Evolutionary conservation across 2,329 filamentous ascomycete genomes (phyloP), one percentile per base, ranked within the genome.

Genomic region (Pyrenophora seminiperda): DNA sequence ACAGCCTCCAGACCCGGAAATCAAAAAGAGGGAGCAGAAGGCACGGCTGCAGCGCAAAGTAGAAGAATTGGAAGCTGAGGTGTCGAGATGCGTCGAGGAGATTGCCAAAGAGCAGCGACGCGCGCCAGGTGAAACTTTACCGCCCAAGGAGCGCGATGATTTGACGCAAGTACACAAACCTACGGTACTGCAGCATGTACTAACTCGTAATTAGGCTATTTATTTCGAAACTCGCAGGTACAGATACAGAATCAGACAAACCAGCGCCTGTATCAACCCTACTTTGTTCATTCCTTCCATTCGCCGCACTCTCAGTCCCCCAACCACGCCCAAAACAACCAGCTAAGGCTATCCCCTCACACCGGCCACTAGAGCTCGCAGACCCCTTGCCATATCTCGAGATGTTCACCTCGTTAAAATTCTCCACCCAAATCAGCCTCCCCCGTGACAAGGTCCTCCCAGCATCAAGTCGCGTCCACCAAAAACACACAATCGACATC

Each of bases 321-420:
- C 54, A 56, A 15, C 48, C 76, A 62, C 58, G 53, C 6, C 50
- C 39, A 9, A 56, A 59, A 24, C 38, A 42, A 36, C 15, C 71
- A 5, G 63, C 68, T 20, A 73, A 71, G n/a, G 74, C 76, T 2
- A 68, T 81, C 0, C 75, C 80, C 6, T 89, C 87, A 1, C 89
- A 92, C 63, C 81, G 84, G 1, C 78, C 78, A 1, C 78, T 91
- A 73, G 79, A 82, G 1, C 78, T 87, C 1, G 76, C 80, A 0
- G 83, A 91, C 52, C 83, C 88, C 41, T 73, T 88, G 2, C 84
- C 87, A 0, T 91, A 87, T 57, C 77, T 92, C 0, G 82, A 87
- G 37, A 78, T 87, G 7, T 91, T 94, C 61, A 88, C 84, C 0
- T 83, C 87, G 0, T 79, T 94, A 11, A 77, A 76, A 0, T 85